Conservation (phyloP, 1,284 basidiomycete genomes). For the Pseudozyma tsukubaensis region DNA sequence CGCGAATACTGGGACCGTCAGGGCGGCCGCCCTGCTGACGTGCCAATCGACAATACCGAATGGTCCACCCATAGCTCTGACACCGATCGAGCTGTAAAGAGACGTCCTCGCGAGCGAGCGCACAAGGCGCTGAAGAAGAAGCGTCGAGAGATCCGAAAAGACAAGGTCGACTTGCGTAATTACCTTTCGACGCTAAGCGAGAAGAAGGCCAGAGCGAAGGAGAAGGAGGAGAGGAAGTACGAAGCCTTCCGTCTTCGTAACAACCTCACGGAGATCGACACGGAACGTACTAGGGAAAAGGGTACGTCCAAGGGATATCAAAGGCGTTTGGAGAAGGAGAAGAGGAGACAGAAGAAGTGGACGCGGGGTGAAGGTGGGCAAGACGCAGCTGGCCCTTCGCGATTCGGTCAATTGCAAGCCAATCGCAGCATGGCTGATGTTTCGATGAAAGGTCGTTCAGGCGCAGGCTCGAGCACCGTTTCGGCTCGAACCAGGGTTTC, state of each 20-base stretch:
- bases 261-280: constrained; percentile 17
- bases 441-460: constrained; percentile 31
- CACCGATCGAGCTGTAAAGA: constrained; percentile 30
- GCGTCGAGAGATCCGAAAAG: constrained; percentile 30
- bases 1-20: constrained; percentile 40
- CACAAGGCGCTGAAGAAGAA: constrained; percentile 40
- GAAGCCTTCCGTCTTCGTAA: constrained; percentile 14
- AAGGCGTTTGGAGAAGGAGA: constrained; percentile 23
- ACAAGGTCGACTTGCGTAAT: constrained; percentile 24
- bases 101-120: constrained; percentile 32
- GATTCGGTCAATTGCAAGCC: constrained; percentile 7
- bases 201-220: constrained; percentile 6
- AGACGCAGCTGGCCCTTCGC: constrained; percentile 20
- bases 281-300: constrained; percentile 21
- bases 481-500: constrained; percentile 29
- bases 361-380: constrained; percentile 5
- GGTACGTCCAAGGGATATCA: constrained; percentile 24
- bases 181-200: constrained; percentile 25
- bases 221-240: constrained; percentile 13
- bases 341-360: constrained; percentile 15
- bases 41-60: constrained; percentile 2
- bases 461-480: constrained; percentile 11
- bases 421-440: constrained; percentile 28
- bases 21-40: constrained; percentile 33
- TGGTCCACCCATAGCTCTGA: constrained; percentile 32